These are phyloP conservation scores for Metarhizium rileyi DNA, from an alignment of 2,329 filamentous ascomycete genomes.

Conservation along the genomic window DNA sequence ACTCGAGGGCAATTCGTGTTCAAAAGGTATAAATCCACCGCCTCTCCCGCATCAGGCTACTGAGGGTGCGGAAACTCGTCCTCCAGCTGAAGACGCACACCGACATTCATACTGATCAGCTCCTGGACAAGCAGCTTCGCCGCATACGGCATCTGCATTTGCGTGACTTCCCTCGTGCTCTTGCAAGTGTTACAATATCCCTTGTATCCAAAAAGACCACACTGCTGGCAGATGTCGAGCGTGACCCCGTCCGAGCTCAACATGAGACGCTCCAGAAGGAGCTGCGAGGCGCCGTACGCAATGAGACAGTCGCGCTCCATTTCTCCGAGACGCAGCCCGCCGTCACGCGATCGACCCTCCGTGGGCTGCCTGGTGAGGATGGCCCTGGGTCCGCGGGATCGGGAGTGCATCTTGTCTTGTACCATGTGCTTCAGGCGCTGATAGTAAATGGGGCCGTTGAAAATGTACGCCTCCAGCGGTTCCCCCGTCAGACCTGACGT, in stretches of 20 bases:
- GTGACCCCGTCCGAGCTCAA: conserved; percentile 81
- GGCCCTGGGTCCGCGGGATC: conserved; percentile 78
- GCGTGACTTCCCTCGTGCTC: conserved; percentile 71
- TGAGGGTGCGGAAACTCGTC: conserved; percentile 77
- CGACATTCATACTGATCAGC: conserved; percentile 97
- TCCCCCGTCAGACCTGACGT: conserved; percentile 94
- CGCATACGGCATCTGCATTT: conserved; percentile 96
- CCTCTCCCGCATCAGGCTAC: conserved; percentile 11
- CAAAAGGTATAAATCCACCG: not conserved
- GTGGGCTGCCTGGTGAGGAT: conserved; percentile 93
- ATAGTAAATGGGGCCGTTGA: conserved; percentile 98
- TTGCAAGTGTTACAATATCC: conserved; percentile 93
- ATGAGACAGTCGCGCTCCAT: conserved; percentile 99
- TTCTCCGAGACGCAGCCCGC: conserved; percentile 86
- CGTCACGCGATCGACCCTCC: conserved; percentile 85
- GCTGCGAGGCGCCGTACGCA: conserved; percentile 87
- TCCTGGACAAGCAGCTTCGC: conserved; percentile 95
- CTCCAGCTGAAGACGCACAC: conserved; percentile 78
- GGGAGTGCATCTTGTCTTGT: conserved; percentile 98
- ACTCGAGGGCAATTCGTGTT: not conserved
- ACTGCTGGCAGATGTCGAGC: conserved; percentile 89
- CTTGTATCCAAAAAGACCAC: conserved; percentile 90
- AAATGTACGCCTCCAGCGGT: conserved; percentile 88
- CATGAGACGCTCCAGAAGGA: conserved; percentile 91
- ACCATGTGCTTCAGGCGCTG: conserved; percentile 99